Base-by-base conservation (phyloP, 176 grass and related monocot species). In the Urochloa ruziziensis region DNA sequence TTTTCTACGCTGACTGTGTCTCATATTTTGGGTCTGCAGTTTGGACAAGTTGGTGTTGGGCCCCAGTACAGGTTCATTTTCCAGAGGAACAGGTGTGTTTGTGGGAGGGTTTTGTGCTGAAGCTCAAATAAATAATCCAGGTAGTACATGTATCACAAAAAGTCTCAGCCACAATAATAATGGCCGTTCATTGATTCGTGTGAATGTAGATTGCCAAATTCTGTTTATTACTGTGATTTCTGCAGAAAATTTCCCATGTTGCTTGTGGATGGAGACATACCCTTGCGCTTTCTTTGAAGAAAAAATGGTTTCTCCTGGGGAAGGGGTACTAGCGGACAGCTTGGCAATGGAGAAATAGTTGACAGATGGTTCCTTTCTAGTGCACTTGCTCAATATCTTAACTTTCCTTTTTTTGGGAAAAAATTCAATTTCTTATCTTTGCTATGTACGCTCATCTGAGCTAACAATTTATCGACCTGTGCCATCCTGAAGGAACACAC, bases 241-340 rank as follows among this genome's bases (percentile, higher is more conserved):
- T 73, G 71, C 88, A 99, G 96, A 96, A 92, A 87, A 85, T 96
- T 74, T 66, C 54, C 18, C 93, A 96, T 75, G 83, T 99, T 81
- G 86, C 93, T 82, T 99, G 96, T 25, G 96, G 96, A 87, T 99
- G 96, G 96, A 96, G 96, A 91, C 96, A 99, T 70, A 96, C 93
- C 5, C 83, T 96, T 42, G 91, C 96, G 67, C 88, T 94, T 67
- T 94, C 93, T 0, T 91, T 96, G 79, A 94, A 74, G 83, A 93
- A 91, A n/a, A 91, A 99, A 99, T 78, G 93, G 94, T 65, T 99
- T 99, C 51, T 91, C 96, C 43, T 99, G 96, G 96, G 96, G 96
- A 39, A 94, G 96, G 80, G 96, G 96, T 40, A 99, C 96, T 44
- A 96, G 96, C 23, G 96, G 93, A 78, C 96, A 99, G 78, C 96